A percentile compares a stretch with the other conserved stretches of the same genome.
Conservation (phyloP, 805 yeast species). For the Barnettozyma wickerhamii region DNA sequence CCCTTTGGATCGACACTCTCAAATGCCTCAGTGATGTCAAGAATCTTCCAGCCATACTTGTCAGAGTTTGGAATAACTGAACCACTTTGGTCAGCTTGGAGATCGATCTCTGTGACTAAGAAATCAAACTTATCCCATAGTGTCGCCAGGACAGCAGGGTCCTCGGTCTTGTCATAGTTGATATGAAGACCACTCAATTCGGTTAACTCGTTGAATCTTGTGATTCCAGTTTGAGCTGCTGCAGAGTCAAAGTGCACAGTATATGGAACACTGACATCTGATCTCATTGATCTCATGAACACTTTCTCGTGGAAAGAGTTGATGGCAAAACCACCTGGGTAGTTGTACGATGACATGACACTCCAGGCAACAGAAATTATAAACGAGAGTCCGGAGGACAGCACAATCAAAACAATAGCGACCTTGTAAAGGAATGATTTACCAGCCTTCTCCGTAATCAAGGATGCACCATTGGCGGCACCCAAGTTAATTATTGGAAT, state of each 20-base stretch:
- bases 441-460: constrained; percentile 21
- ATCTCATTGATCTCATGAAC: constrained; percentile 12
- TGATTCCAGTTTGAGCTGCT: constrained; percentile 84
- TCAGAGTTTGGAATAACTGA: constrained; percentile 22
- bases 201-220: constrained; percentile 64
- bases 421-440: constrained; percentile 15
- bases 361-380: constrained; percentile 47
- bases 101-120: constrained; percentile 38
- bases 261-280: constrained; percentile 14
- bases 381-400: constrained; percentile 32
- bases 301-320: constrained; percentile 43
- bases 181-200: constrained; percentile 26
- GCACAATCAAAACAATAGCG: constrained; percentile 14
- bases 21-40: constrained; percentile 37
- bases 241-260: constrained; percentile 73
- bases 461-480: constrained; percentile 59
- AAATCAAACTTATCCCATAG: constrained; percentile 50
- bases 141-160: constrained; percentile 29
- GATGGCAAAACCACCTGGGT: constrained; percentile 87
- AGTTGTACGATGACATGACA: constrained; percentile 65
- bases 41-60: constrained; percentile 39
- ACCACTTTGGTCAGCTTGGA: constrained; percentile 5
- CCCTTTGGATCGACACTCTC: constrained; percentile 33
- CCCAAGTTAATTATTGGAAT: constrained; percentile 63
- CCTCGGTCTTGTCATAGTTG: constrained; percentile 76